A percentile compares a stretch with the other conserved stretches of the same genome.
Evolutionary conservation across 768 basidiomycete species (phyloP).

Genomic region (Calocybe gangraenosa): DNA sequence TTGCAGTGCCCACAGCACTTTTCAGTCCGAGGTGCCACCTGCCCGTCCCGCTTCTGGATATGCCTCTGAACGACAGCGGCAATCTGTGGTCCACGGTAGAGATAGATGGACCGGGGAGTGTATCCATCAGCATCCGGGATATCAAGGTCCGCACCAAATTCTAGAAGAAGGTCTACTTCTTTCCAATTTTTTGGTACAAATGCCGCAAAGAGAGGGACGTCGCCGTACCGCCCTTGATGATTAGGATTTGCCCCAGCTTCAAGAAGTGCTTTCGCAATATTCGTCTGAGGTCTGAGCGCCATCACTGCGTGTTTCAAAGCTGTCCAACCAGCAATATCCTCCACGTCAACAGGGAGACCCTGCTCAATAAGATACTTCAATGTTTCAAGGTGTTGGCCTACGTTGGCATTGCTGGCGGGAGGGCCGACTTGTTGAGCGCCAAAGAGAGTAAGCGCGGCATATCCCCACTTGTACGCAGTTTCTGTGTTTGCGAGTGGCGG

Average conservation of each 20-base stretch:
- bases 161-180: constrained; percentile 43
- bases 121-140: constrained; percentile 35
- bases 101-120: constrained; percentile 25
- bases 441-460: constrained; percentile 30
- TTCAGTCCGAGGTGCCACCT: constrained; percentile 35
- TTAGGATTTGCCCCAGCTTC: too few species aligned
- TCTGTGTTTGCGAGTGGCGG: constrained; percentile 34
- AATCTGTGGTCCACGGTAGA: constrained; percentile 36
- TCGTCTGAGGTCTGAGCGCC: constrained; percentile 18
- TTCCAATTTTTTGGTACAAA: constrained; percentile 26
- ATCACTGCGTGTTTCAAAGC: constrained; percentile 45
- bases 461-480: constrained; percentile 43
- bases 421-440: constrained; percentile 34
- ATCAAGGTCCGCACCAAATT: constrained; percentile 43
- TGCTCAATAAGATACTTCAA: constrained; percentile 37
- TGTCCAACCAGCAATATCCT: too few species aligned
- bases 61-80: constrained; percentile 41
- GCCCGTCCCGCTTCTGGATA: constrained; percentile 42
- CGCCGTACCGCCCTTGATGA: constrained; percentile 44
- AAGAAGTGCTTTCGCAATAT: too few species aligned
- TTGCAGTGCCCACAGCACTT: constrained; percentile 42
- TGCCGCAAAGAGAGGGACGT: constrained; percentile 33
- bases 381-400: too few species aligned
- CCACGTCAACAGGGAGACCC: constrained; percentile 36
- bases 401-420: constrained; percentile 19